phyloP scores from a whole-genome alignment of 768 basidiomycete genomes.

The Cystofilobasidium macerans region DNA sequence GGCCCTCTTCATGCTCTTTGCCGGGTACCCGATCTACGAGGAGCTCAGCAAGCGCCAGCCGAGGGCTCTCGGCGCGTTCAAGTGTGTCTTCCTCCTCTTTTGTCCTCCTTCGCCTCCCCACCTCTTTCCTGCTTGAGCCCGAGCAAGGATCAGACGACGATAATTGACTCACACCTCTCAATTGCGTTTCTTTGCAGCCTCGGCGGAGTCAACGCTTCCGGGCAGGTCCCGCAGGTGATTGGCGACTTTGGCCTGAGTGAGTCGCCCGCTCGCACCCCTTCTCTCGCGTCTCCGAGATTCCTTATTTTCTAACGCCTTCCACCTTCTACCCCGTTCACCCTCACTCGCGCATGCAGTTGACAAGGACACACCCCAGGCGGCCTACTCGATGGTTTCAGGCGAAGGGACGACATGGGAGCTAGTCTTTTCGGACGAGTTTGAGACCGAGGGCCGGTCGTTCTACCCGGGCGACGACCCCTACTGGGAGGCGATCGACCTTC shows the following conservation, averaged over 20 bases:
- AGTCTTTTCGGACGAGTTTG: conserved; percentile 20
- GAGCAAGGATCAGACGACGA: too few species aligned
- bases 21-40: conserved; percentile 22
- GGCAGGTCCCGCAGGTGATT: conserved; percentile 15
- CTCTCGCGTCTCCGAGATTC: neutral
- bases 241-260: neutral
- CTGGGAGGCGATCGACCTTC: conserved; percentile 21
- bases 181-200: neutral
- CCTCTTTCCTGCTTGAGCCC: neutral
- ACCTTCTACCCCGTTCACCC: neutral
- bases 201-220: conserved; percentile 21
- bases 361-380: conserved; percentile 11
- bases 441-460: conserved; percentile 20
- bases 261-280: too few species aligned
- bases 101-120: too few species aligned
- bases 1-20: conserved; percentile 20
- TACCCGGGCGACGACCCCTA: conserved; percentile 26
- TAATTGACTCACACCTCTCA: neutral
- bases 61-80: conserved; percentile 16
- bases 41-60: neutral
- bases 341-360: conserved; percentile 9
- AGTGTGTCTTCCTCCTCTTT: too few species aligned
- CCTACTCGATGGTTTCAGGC: conserved; percentile 8
- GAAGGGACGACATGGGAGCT: conserved; percentile 25
- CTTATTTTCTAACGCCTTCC: neutral